phyloP scores from a whole-genome alignment of 305 asterid species.

The Fraxinus baroniana region DNA sequence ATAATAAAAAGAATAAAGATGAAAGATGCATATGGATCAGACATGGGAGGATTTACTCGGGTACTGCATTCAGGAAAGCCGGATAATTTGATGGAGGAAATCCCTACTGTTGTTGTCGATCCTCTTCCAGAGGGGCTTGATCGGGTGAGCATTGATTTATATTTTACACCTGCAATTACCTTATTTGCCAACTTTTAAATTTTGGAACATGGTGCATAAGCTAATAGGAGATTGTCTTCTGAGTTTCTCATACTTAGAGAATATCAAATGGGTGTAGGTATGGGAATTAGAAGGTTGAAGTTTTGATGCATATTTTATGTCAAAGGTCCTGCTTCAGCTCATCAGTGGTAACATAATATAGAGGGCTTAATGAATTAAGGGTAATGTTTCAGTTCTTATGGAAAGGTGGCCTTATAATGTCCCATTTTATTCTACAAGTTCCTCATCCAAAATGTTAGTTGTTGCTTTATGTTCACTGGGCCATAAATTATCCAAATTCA shows the following conservation, averaged over 20 bases:
- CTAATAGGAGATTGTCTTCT: neutral
- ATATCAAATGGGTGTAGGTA: neutral
- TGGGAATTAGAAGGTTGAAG: neutral
- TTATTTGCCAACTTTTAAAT: neutral
- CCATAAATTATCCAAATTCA: neutral
- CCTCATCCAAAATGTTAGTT: neutral
- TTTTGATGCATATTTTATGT: neutral
- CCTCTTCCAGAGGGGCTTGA: slow-evolving; percentile 92
- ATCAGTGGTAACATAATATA: neutral
- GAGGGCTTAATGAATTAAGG: neutral
- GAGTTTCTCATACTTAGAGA: neutral
- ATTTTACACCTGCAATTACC: slow-evolving; percentile 15
- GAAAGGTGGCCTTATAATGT: neutral
- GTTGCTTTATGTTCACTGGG: slow-evolving; percentile 1
- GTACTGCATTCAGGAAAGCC: no score
- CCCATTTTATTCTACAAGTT: slow-evolving; percentile 1
- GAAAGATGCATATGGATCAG: no score
- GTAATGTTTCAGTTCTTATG: neutral
- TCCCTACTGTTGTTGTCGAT: slow-evolving; percentile 74
- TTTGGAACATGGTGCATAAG: neutral
- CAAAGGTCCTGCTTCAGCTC: neutral
- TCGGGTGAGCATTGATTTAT: slow-evolving; percentile 54
- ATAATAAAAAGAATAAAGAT: no score
- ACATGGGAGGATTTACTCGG: no score
- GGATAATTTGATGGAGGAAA: slow-evolving; percentile 53